Base-by-base conservation (phyloP, 345 rosid species). In the Pistacia atlantica region DNA sequence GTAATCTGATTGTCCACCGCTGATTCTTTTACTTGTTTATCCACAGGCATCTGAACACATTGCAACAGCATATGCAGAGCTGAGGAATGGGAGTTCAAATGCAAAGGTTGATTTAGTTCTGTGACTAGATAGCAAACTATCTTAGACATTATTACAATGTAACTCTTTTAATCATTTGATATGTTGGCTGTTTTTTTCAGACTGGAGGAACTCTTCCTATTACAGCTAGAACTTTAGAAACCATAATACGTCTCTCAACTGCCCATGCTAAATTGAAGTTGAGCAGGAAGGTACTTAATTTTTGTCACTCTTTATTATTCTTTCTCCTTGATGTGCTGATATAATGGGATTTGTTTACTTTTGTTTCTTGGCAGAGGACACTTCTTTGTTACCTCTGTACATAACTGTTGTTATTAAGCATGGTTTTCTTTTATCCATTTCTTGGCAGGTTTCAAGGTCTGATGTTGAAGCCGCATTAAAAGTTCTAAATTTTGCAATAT, bases 131-230 rank as follows among this genome's bases (percentile, higher is more conserved):
- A 81, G 65, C 28, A 22, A 65, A 9, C 37, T 54, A 79, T 33
- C 14, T 72, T 69, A 54, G 25, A 46, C 16, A 31, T 60, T 72
- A 17, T 60, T 69, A 12, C 25, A 48, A 2, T 75, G 11, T 76
- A 12, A 12, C 52, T n/a, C 14, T 72, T 38, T 63, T 69, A 7
- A 25, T 64, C 18, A 55, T 69, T 74, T 81, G 52, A 79, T 45
- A 42, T 60, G 51, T 13, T 80, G 64, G 65, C 69, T 75, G 67
- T 28, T 80, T 61, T 80, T 72, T 82, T 85, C 72, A 96, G 99
- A 93, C 97, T 64, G 98, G 99, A 49, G 99, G 99, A 84, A 93
- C 98, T 4, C 98, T 96, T 82, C 98, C 98, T 11, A 93, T 96
- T 60, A 96, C 99, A 59, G 97, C 99, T 37, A 91, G 99, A 86